These are phyloP conservation scores for Penicillium sp. DNA, from an alignment of 2,329 filamentous ascomycete genomes.

Conservation along the genomic window DNA sequence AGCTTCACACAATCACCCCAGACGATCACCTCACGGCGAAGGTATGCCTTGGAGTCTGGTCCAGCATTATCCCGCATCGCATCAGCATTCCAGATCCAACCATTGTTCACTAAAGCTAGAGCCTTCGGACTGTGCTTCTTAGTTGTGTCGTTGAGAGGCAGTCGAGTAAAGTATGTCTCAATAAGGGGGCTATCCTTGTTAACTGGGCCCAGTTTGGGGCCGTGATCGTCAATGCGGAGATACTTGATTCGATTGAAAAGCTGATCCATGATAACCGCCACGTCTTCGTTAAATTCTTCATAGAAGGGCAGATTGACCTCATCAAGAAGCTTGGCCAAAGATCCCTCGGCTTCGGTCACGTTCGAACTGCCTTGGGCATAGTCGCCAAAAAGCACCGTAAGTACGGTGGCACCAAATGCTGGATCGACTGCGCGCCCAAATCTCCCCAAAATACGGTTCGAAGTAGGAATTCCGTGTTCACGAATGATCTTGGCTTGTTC, in stretches of 20 bases:
- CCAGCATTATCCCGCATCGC: slow-evolving; percentile 92
- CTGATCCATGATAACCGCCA: slow-evolving; percentile 81
- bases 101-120: slow-evolving; percentile 87
- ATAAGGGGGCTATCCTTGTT: slow-evolving; percentile 75
- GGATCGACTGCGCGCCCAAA: slow-evolving; percentile 72
- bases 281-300: slow-evolving; percentile 83
- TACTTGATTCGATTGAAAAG: slow-evolving; percentile 95
- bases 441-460: slow-evolving; percentile 74
- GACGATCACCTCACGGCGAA: slow-evolving; percentile 93
- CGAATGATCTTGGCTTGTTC: slow-evolving; percentile 61
- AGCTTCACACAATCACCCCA: slow-evolving; percentile 99
- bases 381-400: slow-evolving; percentile 67
- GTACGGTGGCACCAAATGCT: slow-evolving; percentile 64
- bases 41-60: slow-evolving; percentile 82
- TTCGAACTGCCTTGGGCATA: slow-evolving; percentile 54
- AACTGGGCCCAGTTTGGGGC: slow-evolving; percentile 80
- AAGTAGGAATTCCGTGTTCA: slow-evolving; percentile 67
- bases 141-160: slow-evolving; percentile 76
- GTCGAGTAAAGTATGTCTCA: slow-evolving; percentile 90
- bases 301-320: slow-evolving; percentile 86
- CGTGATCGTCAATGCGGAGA: slow-evolving; percentile 85
- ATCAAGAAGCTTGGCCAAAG: slow-evolving; percentile 65
- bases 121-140: slow-evolving; percentile 72
- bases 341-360: slow-evolving; percentile 48
- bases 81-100: slow-evolving; percentile 98